Base-by-base conservation (phyloP, 768 basidiomycete species). In the Lactarius hatsudake region DNA sequence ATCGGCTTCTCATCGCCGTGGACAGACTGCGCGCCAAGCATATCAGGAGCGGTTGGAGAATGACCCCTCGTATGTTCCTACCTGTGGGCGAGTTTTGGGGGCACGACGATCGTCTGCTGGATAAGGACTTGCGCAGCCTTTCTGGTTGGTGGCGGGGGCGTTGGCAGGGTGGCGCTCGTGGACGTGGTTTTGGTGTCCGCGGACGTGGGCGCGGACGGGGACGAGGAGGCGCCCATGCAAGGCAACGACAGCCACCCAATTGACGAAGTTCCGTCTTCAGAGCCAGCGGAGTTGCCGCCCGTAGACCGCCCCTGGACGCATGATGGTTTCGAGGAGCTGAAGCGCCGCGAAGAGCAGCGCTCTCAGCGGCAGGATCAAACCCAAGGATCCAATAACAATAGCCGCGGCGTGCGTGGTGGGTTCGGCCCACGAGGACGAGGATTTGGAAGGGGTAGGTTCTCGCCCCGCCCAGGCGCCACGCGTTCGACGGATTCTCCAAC, bases 41-140 rank as follows among this genome's bases (percentile, higher is more conserved):
- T 96, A 97, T 77, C 88, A 93, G 69, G 84, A 91, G 69, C 87
- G 89, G 36, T 81, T 96, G 30, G 88, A 93, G 65, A 81, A 78
- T 13, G 95, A 97, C 75, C 94, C 95, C 2, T 91, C 93, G 2
- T 94, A 88, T 75, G 90, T 93, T 34, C 95, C 95, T 28, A 90
- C 87, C 30, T n/a, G 90, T 96, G 28, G 95, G 95, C 63, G 89
- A 89, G 69, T 97, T 97, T 74, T 97, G 93, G 94, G 88, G 91
- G 5, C 95, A 97, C 74, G 95, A 97, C 76, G 94, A 96, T 75
- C 88, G 95, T 57, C 79, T 94, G 63, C 79, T 93, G 74, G 89
- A 92, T 76, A 91, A 91, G 76, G 87, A 91, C 68, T 77, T 93
- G 51, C 85, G 93, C 51, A 89, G 88, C 74, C 77, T 95, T 55